Evolutionary conservation across 2,329 filamentous ascomycete genomes (phyloP).

Genomic region (Tolypocladium tropicale): DNA sequence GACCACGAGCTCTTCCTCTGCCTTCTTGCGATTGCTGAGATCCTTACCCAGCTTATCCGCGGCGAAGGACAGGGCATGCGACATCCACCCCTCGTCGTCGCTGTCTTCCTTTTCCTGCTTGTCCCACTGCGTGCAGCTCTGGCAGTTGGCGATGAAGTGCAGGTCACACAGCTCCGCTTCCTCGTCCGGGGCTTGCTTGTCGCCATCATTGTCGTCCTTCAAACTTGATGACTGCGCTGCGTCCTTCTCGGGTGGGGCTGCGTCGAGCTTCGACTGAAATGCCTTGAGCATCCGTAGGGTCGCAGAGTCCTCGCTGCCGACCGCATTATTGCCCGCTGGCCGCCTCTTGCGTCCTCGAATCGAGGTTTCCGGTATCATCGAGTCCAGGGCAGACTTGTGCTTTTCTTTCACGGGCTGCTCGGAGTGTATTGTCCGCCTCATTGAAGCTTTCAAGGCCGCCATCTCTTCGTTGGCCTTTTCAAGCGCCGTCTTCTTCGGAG

Average conservation of each 20-base stretch:
- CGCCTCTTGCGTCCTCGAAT: conserved; percentile 61
- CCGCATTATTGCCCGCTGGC: conserved; percentile 41
- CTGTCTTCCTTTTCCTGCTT: conserved; percentile 48
- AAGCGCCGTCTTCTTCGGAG: conserved; percentile 39
- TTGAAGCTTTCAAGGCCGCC: conserved; percentile 68
- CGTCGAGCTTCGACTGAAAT: conserved; percentile 70
- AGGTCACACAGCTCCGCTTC: conserved; percentile 78
- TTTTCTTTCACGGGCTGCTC: conserved; percentile 41
- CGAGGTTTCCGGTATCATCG: conserved; percentile 63
- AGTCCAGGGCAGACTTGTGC: conserved; percentile 58
- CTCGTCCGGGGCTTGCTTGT: conserved; percentile 34
- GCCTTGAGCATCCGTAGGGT: conserved; percentile 63
- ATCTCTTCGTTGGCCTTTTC: conserved; percentile 72
- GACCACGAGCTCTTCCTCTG: conserved; percentile 82
- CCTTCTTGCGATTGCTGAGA: conserved; percentile 79
- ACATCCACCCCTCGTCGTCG: conserved; percentile 70
- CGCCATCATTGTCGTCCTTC: conserved; percentile 14
- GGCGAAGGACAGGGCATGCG: conserved; percentile 73
- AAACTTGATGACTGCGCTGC: conserved; percentile 27
- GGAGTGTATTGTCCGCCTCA: conserved; percentile 54
- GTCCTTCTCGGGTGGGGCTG: conserved; percentile 32
- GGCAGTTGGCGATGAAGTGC: conserved; percentile 92
- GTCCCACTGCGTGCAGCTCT: conserved; percentile 84
- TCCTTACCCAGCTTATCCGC: conserved; percentile 90
- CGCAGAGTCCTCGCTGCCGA: conserved; percentile 48